Conservation (phyloP, 768 basidiomycete genomes). For the Pisolithus orientalis region DNA sequence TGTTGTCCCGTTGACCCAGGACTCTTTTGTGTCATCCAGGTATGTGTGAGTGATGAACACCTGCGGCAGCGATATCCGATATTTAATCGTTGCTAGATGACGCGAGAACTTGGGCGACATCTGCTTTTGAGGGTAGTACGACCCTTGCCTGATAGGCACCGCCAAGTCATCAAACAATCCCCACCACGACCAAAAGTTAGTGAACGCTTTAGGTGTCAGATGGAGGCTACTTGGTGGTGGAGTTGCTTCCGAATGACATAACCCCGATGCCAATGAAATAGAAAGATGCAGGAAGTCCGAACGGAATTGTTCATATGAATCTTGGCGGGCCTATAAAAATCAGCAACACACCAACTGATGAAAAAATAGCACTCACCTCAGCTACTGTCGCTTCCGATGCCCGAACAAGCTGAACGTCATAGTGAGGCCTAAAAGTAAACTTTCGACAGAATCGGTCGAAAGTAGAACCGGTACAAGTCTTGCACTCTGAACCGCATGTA, state of each 20-base stretch:
- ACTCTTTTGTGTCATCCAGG: conserved; percentile 70
- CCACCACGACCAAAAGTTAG: conserved; percentile 94
- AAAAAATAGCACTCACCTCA: conserved; percentile 38
- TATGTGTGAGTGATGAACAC: conserved; percentile 86
- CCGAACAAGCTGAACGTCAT: conserved; percentile 58
- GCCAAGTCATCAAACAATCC: conserved; percentile 71
- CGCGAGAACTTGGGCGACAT: conserved; percentile 83
- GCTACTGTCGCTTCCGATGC: conserved; percentile 35
- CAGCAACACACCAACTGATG: not conserved
- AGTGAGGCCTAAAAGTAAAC: conserved; percentile 78
- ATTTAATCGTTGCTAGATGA: conserved; percentile 88
- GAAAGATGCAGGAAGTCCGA: conserved; percentile 94
- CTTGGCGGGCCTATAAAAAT: conserved; percentile 38
- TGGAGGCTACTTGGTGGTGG: conserved; percentile 65
- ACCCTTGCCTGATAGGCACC: conserved; percentile 85
- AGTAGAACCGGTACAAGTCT: conserved; percentile 48
- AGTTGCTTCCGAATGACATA: conserved; percentile 26
- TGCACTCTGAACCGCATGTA: conserved; percentile 67
- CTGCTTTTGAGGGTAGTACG: conserved; percentile 62
- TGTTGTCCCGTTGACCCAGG: conserved; percentile 75
- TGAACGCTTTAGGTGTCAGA: conserved; percentile 76
- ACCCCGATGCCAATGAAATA: conserved; percentile 71
- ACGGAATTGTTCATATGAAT: conserved; percentile 84
- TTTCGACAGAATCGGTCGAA: conserved; percentile 76
- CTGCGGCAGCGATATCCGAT: conserved; percentile 70